Evolutionary conservation across 257 asterid species (phyloP).

Genomic region (Coffea eugenioides): DNA sequence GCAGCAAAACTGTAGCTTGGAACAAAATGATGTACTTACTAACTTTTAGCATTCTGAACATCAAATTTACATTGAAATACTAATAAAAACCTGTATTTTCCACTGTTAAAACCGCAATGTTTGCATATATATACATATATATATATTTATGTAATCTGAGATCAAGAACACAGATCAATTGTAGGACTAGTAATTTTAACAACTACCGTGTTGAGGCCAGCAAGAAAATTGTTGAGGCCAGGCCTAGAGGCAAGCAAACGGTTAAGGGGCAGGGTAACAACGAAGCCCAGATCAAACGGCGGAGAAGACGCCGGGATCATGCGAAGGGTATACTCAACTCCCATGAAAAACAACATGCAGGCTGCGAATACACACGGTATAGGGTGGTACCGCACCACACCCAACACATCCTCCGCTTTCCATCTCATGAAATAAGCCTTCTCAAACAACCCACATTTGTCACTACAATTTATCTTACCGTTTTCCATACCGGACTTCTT

Average conservation of each 20-base stretch:
- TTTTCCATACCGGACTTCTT: constrained; percentile 6
- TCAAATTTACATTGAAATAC: too few relatives aligned
- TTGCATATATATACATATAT: neutral
- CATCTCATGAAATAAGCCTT: constrained; percentile 36
- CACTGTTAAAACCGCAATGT: neutral
- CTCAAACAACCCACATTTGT: constrained; percentile 1
- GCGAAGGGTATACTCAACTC: constrained; percentile 38
- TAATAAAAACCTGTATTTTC: too few relatives aligned
- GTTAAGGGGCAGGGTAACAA: constrained; percentile 30
- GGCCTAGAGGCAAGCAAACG: constrained; percentile 41
- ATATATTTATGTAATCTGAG: neutral
- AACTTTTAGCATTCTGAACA: too few relatives aligned
- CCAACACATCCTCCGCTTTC: constrained; percentile 31
- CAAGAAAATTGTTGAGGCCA: constrained; percentile 34
- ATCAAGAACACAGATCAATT: neutral
- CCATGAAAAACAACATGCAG: constrained; percentile 38
- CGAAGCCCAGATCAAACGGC: constrained; percentile 44
- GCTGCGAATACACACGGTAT: constrained; percentile 39
- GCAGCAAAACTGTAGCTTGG: neutral
- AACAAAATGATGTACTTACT: too few relatives aligned
- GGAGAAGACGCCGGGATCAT: constrained; percentile 41
- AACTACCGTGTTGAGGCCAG: constrained; percentile 42
- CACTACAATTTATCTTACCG: neutral
- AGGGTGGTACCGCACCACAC: constrained; percentile 32
- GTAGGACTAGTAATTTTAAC: neutral